A percentile compares a stretch with the other conserved stretches of the same genome.
Evolutionary conservation across 257 asterid species (phyloP).

Genomic region (Anisodus tanguticus): DNA sequence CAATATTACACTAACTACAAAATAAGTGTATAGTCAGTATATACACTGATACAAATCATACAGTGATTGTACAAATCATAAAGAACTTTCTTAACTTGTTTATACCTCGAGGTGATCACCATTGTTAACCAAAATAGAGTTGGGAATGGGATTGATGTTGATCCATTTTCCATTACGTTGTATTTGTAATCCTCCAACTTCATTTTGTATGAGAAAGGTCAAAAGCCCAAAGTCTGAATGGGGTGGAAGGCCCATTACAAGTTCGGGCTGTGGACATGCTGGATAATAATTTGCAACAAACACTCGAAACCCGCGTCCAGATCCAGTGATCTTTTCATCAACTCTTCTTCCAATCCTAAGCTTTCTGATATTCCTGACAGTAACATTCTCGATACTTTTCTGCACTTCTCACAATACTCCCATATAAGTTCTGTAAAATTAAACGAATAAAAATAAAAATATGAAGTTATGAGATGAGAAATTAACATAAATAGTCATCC

Average conservation of each 20-base stretch:
- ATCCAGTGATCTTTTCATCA: conserved; percentile 44
- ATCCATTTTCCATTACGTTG: conserved; percentile 68
- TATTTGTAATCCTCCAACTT: conserved; percentile 66
- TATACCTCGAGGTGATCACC: conserved; percentile 45
- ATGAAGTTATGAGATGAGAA: no score
- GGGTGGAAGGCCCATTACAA: conserved; percentile 68
- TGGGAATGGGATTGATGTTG: conserved; percentile 52
- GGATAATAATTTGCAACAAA: conserved; percentile 69
- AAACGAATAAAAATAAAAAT: not conserved
- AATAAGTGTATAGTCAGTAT: no score
- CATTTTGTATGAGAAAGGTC: conserved; percentile 68
- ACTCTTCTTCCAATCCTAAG: conserved; percentile 58
- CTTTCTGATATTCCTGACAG: conserved; percentile 54
- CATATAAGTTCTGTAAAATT: conserved; percentile 38
- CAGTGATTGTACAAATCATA: no score
- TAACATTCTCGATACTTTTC: conserved; percentile 46
- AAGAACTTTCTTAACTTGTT: no score
- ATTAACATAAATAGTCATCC: no score
- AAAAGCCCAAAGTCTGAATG: conserved; percentile 88
- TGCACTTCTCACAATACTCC: conserved; percentile 51
- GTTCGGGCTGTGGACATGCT: conserved; percentile 67
- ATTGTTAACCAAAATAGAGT: conserved; percentile 67
- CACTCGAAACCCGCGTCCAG: conserved; percentile 51
- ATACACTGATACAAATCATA: no score
- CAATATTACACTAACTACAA: no score